phyloP scores from a whole-genome alignment of 164 flowering plant genomes.

The Liriodendron chinense region DNA sequence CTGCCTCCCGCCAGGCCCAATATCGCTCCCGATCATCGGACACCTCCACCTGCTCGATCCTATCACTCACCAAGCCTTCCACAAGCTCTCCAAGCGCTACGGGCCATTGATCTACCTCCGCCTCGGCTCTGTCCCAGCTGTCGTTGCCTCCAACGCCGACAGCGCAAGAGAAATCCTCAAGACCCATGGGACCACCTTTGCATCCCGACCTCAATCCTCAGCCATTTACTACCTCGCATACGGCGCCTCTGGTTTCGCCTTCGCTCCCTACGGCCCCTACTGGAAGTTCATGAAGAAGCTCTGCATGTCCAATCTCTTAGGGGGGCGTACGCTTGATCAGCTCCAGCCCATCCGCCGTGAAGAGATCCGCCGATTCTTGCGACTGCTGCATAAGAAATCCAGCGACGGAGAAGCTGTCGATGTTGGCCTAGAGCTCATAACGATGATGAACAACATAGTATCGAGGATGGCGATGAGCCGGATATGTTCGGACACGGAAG shows the following conservation, averaged over 20 bases:
- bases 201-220: conserved; percentile 24
- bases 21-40: conserved; percentile 48
- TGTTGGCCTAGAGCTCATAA: conserved; percentile 32
- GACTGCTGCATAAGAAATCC: neutral
- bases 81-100: conserved; percentile 31
- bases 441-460: conserved; percentile 41
- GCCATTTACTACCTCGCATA: conserved; percentile 39
- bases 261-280: conserved; percentile 54
- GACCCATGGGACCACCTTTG: conserved; percentile 38
- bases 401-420: conserved; percentile 25
- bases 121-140: conserved; percentile 45
- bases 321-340: conserved; percentile 26
- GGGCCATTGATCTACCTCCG: conserved; percentile 50
- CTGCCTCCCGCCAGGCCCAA: conserved; percentile 53
- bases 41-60: conserved; percentile 57
- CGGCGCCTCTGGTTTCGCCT: conserved; percentile 34
- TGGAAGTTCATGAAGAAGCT: conserved; percentile 60
- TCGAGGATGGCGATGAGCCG: conserved; percentile 40
- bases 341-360: conserved; percentile 23
- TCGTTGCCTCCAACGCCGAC: conserved; percentile 43
- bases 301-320: conserved; percentile 44
- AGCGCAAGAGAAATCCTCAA: conserved; percentile 44
- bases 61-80: conserved; percentile 41
- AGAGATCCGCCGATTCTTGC: conserved; percentile 34
- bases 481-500: conserved; percentile 29